Evolutionary conservation across 2,329 filamentous ascomycete species (phyloP).

Genomic region (Raffaelea arxii): DNA sequence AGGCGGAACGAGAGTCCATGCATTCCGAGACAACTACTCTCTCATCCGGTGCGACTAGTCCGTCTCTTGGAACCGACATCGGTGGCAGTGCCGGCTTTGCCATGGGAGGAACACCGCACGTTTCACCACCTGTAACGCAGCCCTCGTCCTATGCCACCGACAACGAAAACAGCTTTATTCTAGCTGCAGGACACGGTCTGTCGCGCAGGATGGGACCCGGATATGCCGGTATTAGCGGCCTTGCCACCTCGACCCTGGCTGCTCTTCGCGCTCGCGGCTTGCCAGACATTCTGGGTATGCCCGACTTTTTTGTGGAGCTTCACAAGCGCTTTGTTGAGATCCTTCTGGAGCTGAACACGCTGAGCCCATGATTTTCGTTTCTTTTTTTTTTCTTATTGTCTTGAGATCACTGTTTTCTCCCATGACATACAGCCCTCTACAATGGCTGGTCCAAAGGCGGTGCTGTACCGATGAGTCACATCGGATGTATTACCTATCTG

Average conservation of each 20-base stretch:
- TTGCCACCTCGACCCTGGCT: slow-evolving; percentile 41
- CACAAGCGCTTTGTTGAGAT: slow-evolving; percentile 55
- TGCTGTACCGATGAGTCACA: no score
- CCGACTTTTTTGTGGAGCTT: slow-evolving; percentile 59
- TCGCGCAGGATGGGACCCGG: slow-evolving; percentile 48
- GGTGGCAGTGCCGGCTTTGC: slow-evolving; percentile 17
- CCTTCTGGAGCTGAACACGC: slow-evolving; percentile 46
- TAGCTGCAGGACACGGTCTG: slow-evolving; percentile 42
- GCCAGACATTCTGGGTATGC: slow-evolving; percentile 55
- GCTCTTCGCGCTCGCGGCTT: slow-evolving; percentile 50
- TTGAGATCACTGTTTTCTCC: background rate
- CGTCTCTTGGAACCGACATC: slow-evolving; percentile 21
- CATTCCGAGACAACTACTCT: slow-evolving; percentile 28
- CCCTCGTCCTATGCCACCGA: slow-evolving; percentile 18
- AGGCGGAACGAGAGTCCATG: slow-evolving; percentile 41
- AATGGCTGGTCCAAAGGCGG: no score
- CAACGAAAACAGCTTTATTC: slow-evolving; percentile 43
- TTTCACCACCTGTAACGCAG: slow-evolving; percentile 12
- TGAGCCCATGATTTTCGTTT: background rate
- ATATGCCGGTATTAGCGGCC: slow-evolving; percentile 42
- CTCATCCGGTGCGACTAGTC: slow-evolving; percentile 22
- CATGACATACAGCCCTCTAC: background rate
- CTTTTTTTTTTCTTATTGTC: background rate
- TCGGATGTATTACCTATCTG: no score
- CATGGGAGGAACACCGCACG: slow-evolving; percentile 16